Conservation (phyloP, 257 asterid genomes). For the Nicotiana attenuata region DNA sequence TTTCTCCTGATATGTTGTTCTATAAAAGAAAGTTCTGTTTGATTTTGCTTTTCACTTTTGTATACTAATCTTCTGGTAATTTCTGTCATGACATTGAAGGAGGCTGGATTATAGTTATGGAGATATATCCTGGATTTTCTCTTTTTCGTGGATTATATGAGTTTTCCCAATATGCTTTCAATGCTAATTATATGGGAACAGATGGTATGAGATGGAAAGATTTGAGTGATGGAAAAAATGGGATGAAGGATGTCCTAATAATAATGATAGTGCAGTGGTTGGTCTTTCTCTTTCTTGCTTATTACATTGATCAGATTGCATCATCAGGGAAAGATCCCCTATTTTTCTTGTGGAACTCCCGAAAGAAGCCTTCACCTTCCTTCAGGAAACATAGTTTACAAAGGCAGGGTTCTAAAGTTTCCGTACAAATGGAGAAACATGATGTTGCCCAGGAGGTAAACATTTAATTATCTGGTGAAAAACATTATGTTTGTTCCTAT, state of each 20-base stretch:
- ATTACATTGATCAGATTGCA: conserved; percentile 57
- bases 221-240: conserved; percentile 54
- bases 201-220: conserved; percentile 90
- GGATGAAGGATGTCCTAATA: conserved; percentile 65
- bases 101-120: conserved; percentile 78
- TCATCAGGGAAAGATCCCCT: conserved; percentile 74
- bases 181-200: conserved; percentile 72
- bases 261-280: conserved; percentile 79
- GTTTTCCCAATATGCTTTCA: conserved; percentile 68
- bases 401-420: conserved; percentile 74
- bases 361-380: conserved; percentile 46
- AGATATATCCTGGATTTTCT: conserved; percentile 87
- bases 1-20: not conserved
- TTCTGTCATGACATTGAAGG: conserved; percentile 40
- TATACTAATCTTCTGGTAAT: conserved; percentile 1
- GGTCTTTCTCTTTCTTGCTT: conserved; percentile 66
- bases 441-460: conserved; percentile 87
- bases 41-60: not conserved
- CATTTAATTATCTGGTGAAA: not conserved
- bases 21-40: not conserved
- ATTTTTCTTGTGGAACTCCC: conserved; percentile 39
- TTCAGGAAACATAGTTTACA: conserved; percentile 56
- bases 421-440: conserved; percentile 63
- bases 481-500: not conserved
- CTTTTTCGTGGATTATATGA: conserved; percentile 87